Base-by-base conservation (phyloP, 2,329 filamentous ascomycete genomes). In the Dichotomopilus funicola region DNA sequence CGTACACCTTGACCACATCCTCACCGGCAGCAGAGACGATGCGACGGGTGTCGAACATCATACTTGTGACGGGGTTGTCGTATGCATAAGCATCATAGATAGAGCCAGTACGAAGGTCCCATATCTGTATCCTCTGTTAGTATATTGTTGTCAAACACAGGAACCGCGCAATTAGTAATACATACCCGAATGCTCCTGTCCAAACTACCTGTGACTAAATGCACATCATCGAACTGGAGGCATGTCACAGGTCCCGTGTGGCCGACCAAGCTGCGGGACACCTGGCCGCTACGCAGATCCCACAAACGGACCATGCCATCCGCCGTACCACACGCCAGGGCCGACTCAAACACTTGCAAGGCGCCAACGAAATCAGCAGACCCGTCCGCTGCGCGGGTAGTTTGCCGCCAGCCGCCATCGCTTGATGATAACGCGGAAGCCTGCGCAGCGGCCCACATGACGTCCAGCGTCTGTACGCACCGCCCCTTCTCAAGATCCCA, bases 401-500 rank as follows among this genome's bases (percentile, higher is more conserved):
- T 83, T 51, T 88, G 86, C 59, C 89, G 81, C 91, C 91, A 97
- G 58, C 75, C 72, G 49, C 75, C 75, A 53, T 84, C 82, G 47
- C 78, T 78, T 2, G 81, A 78, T 50, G 79, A 79, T 54, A 89
- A 78, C 41, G 85, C 83, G 8, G 85, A 88, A 10, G 90, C 89
- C 73, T 96, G 91, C 2, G 94, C 91, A 4, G 94, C 91, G 8
- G 94, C 94, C 94, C 94, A 99, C 70, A 99, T 88, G 6, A 99
- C 92, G 71, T 99, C 94, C 49, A 99, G 77, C 2, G 94, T 99
- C 72, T 99, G 94, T 53, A 99, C 89, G 70, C 94, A 97, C 49
- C 94, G 87, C n/a, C 94, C 94, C 70, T 91, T 96, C 65, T 92
- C 89, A 49, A 99, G 79, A 75, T 99, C 94, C 94, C 94, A 99